phyloP scores from a whole-genome alignment of 352 stramenopile species.

The Phytophthora sojae region DNA sequence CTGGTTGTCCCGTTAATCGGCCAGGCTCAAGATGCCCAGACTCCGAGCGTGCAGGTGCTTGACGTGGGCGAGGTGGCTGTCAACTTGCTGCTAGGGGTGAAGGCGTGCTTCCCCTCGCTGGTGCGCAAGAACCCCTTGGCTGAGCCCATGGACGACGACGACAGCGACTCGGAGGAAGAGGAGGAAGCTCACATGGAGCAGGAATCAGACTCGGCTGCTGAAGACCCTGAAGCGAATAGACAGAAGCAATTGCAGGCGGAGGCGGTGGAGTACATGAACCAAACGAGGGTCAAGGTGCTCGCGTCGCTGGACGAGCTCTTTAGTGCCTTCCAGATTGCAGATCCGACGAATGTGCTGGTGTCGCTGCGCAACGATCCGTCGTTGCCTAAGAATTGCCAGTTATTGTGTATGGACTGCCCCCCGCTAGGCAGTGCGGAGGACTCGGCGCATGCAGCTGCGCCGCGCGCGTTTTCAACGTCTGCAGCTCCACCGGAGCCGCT shows the following conservation, averaged over 20 bases:
- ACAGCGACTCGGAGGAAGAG: slow-evolving; percentile 48
- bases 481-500: slow-evolving; percentile 35
- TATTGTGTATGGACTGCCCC: slow-evolving; percentile 69
- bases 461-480: slow-evolving; percentile 24
- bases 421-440: slow-evolving; percentile 19
- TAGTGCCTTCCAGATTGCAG: slow-evolving; percentile 46
- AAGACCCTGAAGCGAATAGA: slow-evolving; percentile 13
- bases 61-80: slow-evolving; percentile 68
- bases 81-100: slow-evolving; percentile 59
- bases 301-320: slow-evolving; percentile 47
- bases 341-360: slow-evolving; percentile 35
- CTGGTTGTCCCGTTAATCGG: slow-evolving; percentile 55
- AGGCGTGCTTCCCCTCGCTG: slow-evolving; percentile 72
- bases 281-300: slow-evolving; percentile 54
- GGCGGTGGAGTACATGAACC: slow-evolving; percentile 43
- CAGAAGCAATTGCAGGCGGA: slow-evolving; percentile 16
- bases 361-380: slow-evolving; percentile 39
- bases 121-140: slow-evolving; percentile 61
- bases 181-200: slow-evolving; percentile 41
- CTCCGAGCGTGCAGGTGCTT: slow-evolving; percentile 51
- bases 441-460: slow-evolving; percentile 1
- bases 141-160: slow-evolving; percentile 34
- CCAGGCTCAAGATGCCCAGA: slow-evolving; percentile 13
- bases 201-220: slow-evolving; percentile 10
- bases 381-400: slow-evolving; percentile 41